Evolutionary conservation across 2,329 filamentous ascomycete species (phyloP), one percentile per base, ranked within the genome.

Genomic region (Curvularia sp.): DNA sequence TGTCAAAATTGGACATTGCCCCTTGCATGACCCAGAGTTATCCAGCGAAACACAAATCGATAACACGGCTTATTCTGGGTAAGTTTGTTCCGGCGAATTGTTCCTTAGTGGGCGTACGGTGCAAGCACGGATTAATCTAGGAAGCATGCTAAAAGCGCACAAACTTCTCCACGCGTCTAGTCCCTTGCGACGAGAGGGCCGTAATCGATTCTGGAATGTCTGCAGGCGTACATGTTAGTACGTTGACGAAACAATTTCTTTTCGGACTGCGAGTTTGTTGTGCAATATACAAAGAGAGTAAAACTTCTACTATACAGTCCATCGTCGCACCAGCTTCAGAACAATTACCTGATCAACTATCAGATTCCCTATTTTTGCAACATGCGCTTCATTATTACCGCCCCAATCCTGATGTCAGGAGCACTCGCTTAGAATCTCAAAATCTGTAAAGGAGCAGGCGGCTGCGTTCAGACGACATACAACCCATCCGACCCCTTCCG

Each of bases 41-140:
- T 18, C 3, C 36, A 4, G 36, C 19, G 36, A 39, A 39, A 21
- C 36, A 39, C n/a, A 6, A 7, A n/a, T 21, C 36, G n/a, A 39
- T 8, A 10, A 21, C 36, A 39, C 18, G 6, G 36, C 36, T 21
- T 10, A 13, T 39, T 39, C n/a, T 10, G n/a, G 36, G 15, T 39
- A n/a, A 45, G 41, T 25, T 23, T 45, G 41, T 45, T 45, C 27
- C 41, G 41, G 21, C 25, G 6, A 27, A 27, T 45, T 45, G 13
- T 45, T n/a, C 21, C 8, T 25, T 15, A n/a, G 21, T 27, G 19
- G 13, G 15, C 21, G 21, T 45, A 45, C 18, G 21, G 41, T 21
- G 15, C 41, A 27, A 25, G 21, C 27, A 45, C 41, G 41, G 41
- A n/a, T 45, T 45, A 45, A 45, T 45, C n/a, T 45, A 27, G 27